Conservation (phyloP, 441 rosid species). For the Euphorbia celastroides region DNA sequence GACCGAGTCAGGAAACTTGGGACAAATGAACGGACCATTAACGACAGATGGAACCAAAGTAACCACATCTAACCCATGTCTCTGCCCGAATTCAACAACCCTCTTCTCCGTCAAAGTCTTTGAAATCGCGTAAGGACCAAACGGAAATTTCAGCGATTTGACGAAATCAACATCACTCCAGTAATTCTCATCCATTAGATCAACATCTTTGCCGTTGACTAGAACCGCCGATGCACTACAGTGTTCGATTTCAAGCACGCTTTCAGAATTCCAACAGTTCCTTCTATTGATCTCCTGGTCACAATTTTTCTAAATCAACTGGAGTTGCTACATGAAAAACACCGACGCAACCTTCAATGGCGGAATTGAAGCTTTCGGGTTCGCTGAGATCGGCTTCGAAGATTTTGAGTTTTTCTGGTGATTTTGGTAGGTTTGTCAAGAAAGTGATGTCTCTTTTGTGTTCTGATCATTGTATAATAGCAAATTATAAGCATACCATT, state of each 20-base stretch:
- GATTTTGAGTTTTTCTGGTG: slow-evolving; percentile 26
- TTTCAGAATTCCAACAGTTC: slow-evolving; percentile 33
- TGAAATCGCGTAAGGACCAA: slow-evolving; percentile 19
- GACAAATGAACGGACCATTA: slow-evolving; percentile 38
- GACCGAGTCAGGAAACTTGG: slow-evolving; percentile 28
- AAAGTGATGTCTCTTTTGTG: slow-evolving; percentile 33
- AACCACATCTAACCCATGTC: slow-evolving; percentile 30
- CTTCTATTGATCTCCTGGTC: slow-evolving; percentile 22
- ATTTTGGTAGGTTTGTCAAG: slow-evolving; percentile 32
- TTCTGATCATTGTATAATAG: slow-evolving; percentile 19
- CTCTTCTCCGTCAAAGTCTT: slow-evolving; percentile 32
- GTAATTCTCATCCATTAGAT: slow-evolving; percentile 31
- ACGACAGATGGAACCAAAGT: slow-evolving; percentile 28
- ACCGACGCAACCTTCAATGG: slow-evolving; percentile 29
- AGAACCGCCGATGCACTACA: slow-evolving; percentile 22
- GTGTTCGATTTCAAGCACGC: slow-evolving; percentile 31
- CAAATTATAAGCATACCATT: no score
- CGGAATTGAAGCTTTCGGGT: slow-evolving; percentile 28
- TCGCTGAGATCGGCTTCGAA: slow-evolving; percentile 30
- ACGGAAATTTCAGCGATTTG: background rate
- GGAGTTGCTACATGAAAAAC: slow-evolving; percentile 38
- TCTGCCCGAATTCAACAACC: slow-evolving; percentile 24
- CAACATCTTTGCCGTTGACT: background rate
- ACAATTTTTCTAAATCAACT: slow-evolving; percentile 22
- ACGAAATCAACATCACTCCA: slow-evolving; percentile 33